Conservation (phyloP, 345 rosid species). For the Barbarea vulgaris region DNA sequence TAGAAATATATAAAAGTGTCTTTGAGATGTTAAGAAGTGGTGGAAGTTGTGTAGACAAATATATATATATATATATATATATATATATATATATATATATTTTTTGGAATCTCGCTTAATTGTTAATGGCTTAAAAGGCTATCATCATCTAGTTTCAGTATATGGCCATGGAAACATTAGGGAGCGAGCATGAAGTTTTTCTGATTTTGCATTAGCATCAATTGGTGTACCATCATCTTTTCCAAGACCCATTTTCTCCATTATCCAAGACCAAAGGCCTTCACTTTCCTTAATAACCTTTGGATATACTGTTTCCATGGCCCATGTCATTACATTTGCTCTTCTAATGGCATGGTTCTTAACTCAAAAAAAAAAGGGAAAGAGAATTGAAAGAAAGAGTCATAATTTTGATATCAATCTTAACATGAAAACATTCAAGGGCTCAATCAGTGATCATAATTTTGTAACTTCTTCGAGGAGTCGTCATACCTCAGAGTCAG, state of each 20-base stretch:
- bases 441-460: conserved; percentile 4
- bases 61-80: too few species aligned
- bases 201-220: conserved; percentile 50
- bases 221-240: conserved; percentile 42
- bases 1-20: too few species aligned
- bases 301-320: conserved; percentile 87
- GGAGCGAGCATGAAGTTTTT: conserved; percentile 50
- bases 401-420: too few species aligned
- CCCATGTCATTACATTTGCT: conserved; percentile 77
- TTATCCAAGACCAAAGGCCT: conserved; percentile 73
- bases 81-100: too few species aligned
- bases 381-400: background rate
- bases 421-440: conserved; percentile 3
- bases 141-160: conserved; percentile 57
- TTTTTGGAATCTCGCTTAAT: too few species aligned
- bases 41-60: too few species aligned
- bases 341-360: conserved; percentile 94
- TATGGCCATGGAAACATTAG: conserved; percentile 89
- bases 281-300: conserved; percentile 45
- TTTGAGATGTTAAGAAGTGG: too few species aligned
- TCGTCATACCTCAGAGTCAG: conserved; percentile 92
- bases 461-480: conserved; percentile 15
- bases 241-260: conserved; percentile 58
- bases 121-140: conserved; percentile 53
- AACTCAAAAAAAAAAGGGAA: conserved; percentile 24